These are phyloP conservation scores for Ogataea salicorniae DNA, from an alignment of 805 yeast species.

Conservation along the genomic window DNA sequence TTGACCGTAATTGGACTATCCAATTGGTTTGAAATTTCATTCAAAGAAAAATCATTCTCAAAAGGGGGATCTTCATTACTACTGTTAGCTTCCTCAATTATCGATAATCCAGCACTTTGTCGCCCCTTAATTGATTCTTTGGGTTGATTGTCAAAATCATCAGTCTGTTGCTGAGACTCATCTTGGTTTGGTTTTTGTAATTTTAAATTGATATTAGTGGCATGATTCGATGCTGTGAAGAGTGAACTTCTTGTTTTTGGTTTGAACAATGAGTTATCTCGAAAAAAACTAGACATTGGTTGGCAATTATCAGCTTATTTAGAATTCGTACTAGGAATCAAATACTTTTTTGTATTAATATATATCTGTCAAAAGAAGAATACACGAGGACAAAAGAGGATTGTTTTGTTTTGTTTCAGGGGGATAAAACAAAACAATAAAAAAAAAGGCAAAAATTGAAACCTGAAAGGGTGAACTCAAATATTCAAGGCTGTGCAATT, in stretches of 20 bases:
- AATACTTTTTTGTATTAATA: too few species aligned
- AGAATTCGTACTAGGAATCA: too few species aligned
- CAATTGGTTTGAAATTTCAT: not conserved
- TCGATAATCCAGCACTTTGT: not conserved
- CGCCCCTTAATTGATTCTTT: not conserved
- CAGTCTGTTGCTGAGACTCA: too few species aligned
- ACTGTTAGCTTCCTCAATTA: not conserved
- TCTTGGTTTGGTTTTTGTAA: not conserved
- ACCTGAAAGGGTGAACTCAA: too few species aligned
- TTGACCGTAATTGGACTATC: not conserved
- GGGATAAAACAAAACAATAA: too few species aligned
- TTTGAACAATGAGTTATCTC: slow-evolving; percentile 2
- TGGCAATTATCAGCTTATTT: too few species aligned
- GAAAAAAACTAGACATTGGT: slow-evolving; percentile 1
- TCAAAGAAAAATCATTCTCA: not conserved
- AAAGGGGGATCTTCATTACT: too few species aligned
- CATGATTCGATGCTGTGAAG: not conserved
- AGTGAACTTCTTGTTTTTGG: slow-evolving; percentile 1
- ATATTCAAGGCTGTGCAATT: too few species aligned
- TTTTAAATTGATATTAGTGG: not conserved
- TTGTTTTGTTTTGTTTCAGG: too few species aligned
- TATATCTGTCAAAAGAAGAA: too few species aligned
- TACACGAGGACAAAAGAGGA: too few species aligned
- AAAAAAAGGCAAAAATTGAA: too few species aligned
- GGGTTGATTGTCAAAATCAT: not conserved